Evolutionary conservation across 1,139 yeast genomes (phyloP).

Genomic region (Debaryomyces sp.): DNA sequence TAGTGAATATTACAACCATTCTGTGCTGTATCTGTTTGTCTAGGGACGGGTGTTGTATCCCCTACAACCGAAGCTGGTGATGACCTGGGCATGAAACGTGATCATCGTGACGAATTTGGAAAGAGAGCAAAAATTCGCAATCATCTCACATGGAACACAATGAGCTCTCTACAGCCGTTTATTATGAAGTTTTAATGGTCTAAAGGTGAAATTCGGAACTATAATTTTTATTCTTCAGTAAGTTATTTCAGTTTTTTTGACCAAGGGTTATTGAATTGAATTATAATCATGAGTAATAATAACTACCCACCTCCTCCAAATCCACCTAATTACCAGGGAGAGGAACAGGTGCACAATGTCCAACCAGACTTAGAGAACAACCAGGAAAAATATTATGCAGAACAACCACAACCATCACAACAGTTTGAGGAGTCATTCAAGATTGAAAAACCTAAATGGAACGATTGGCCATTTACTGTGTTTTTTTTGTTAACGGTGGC

Average conservation of each 20-base stretch:
- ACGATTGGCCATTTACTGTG: slow-evolving; percentile 74
- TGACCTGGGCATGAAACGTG: slow-evolving; percentile 1
- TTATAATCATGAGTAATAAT: slow-evolving; percentile 1
- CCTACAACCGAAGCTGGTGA: background rate
- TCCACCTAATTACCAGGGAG: slow-evolving; percentile 7
- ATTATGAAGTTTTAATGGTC: background rate
- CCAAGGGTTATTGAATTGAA: background rate
- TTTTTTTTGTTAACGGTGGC: slow-evolving; percentile 62
- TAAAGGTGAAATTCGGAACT: background rate
- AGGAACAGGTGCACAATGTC: slow-evolving; percentile 9
- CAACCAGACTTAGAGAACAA: slow-evolving; percentile 32
- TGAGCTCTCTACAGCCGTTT: slow-evolving; percentile 3
- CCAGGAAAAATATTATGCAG: slow-evolving; percentile 23
- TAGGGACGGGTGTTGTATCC: background rate
- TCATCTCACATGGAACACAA: slow-evolving; percentile 8
- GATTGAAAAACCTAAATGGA: slow-evolving; percentile 63
- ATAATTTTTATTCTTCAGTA: background rate
- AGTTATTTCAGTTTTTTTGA: background rate
- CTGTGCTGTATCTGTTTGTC: no score
- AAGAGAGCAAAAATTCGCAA: slow-evolving; percentile 5
- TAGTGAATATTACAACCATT: no score
- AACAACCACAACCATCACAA: slow-evolving; percentile 37
- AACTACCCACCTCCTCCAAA: slow-evolving; percentile 7
- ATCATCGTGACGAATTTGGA: background rate
- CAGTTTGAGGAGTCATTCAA: slow-evolving; percentile 68